These are phyloP conservation scores for Pterulicium gracile DNA, from an alignment of 1,284 basidiomycete species.

Conservation along the genomic window DNA sequence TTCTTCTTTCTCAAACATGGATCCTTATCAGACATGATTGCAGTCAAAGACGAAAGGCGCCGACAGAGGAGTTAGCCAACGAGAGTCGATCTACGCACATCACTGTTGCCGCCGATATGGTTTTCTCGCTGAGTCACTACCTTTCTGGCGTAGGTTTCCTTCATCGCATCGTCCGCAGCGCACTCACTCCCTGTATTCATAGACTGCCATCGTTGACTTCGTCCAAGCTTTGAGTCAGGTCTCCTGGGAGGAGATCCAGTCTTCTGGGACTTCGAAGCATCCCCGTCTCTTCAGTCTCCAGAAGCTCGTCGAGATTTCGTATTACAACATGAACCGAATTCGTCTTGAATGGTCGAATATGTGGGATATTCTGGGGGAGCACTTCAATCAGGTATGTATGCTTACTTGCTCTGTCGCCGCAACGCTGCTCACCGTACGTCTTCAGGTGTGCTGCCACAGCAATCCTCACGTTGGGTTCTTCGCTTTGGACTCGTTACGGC, in stretches of 20 bases:
- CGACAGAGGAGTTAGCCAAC: conserved; percentile 90
- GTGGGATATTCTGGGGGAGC: conserved; percentile 97
- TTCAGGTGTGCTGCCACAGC: conserved; percentile 92
- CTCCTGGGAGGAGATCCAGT: conserved; percentile 99
- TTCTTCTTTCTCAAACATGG: background rate
- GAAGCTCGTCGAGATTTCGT: conserved; percentile 98
- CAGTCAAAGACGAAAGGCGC: conserved; percentile 58
- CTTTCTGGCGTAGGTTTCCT: conserved; percentile 67
- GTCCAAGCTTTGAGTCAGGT: conserved; percentile 94
- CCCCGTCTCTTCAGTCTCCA: conserved; percentile 96
- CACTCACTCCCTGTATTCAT: conserved; percentile 9
- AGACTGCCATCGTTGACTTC: conserved; percentile 98
- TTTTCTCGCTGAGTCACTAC: conserved; percentile 93
- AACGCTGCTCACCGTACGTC: conserved; percentile 6
- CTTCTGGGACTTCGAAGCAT: conserved; percentile 86
- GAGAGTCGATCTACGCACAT: conserved; percentile 97
- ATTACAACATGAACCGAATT: conserved; percentile 99
- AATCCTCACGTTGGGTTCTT: conserved; percentile 97
- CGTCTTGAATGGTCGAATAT: conserved; percentile 98
- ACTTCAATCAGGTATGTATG: conserved; percentile 85
- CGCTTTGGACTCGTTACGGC: conserved; percentile 94
- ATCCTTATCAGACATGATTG: conserved; percentile 8
- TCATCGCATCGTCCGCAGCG: conserved; percentile 7
- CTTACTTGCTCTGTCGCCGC: conserved; percentile 1
- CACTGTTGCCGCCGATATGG: conserved; percentile 98